Conservation (phyloP, 805 yeast genomes). For the Monosporozyma yasuniensis region DNA sequence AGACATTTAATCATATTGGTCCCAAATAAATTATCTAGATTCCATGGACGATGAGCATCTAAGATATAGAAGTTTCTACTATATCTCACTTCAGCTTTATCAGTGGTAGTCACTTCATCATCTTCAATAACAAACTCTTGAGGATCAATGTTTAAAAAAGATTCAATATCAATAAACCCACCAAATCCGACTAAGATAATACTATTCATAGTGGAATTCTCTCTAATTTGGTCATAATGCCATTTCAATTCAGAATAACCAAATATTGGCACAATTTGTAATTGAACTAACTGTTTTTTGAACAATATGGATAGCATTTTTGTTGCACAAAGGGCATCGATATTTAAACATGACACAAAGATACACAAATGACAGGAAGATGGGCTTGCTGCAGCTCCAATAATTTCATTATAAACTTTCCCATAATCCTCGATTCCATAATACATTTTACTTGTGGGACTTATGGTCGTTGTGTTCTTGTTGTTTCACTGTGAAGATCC, state of each 20-base stretch:
- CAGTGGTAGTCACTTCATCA: neutral
- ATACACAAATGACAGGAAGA: constrained; percentile 84
- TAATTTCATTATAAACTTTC: constrained; percentile 56
- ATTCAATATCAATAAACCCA: constrained; percentile 77
- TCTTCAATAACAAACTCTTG: constrained; percentile 38
- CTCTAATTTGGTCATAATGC: constrained; percentile 58
- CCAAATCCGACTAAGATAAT: constrained; percentile 88
- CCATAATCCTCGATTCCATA: constrained; percentile 62
- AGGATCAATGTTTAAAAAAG: constrained; percentile 56
- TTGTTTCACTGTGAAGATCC: neutral
- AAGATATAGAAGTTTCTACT: constrained; percentile 65
- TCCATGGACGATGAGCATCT: constrained; percentile 96
- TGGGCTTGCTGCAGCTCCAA: constrained; percentile 70
- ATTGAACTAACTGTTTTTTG: constrained; percentile 75
- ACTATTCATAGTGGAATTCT: constrained; percentile 49
- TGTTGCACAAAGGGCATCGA: constrained; percentile 88
- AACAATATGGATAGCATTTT: constrained; percentile 62
- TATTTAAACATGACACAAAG: constrained; percentile 81
- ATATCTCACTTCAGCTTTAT: constrained; percentile 22
- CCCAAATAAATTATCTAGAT: constrained; percentile 83
- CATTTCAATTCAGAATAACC: constrained; percentile 74
- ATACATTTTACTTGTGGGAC: constrained; percentile 44
- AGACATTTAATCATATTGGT: constrained; percentile 68
- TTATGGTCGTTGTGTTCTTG: neutral
- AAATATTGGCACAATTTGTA: constrained; percentile 83